Percentiles rank a stretch among this genome's conserved stretches.
These are phyloP conservation scores for Akanthomyces lecanii DNA, from an alignment of 2,329 filamentous ascomycete genomes.

Conservation along the genomic window DNA sequence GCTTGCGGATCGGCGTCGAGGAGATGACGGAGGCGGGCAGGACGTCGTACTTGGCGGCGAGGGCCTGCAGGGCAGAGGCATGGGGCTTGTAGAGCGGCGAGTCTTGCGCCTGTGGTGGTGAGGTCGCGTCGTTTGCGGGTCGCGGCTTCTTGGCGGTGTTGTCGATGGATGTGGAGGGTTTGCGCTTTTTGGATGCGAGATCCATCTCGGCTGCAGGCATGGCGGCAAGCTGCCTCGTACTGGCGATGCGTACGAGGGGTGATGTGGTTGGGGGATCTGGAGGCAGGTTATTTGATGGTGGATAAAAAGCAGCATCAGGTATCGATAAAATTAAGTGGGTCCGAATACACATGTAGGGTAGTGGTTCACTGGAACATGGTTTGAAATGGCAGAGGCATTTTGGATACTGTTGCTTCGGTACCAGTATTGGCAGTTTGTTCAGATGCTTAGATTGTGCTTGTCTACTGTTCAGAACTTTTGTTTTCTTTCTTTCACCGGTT, in stretches of 20 bases:
- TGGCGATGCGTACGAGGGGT: background rate
- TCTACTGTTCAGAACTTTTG: too few species aligned
- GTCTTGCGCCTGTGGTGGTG: background rate
- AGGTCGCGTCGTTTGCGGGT: background rate
- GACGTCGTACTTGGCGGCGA: slow-evolving; percentile 46
- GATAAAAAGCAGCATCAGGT: background rate
- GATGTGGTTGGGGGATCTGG: background rate
- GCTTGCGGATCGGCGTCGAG: slow-evolving; percentile 56
- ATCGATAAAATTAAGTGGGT: background rate
- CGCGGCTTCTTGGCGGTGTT: background rate
- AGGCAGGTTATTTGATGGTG: background rate
- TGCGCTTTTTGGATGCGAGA: background rate
- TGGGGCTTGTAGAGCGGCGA: slow-evolving; percentile 15
- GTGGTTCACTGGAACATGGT: background rate
- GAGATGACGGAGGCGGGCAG: slow-evolving; percentile 53
- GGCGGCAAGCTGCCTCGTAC: background rate
- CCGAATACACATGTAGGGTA: background rate
- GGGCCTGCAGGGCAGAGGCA: slow-evolving; percentile 30
- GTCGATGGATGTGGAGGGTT: background rate
- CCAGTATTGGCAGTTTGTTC: too few species aligned
- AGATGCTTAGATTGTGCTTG: too few species aligned
- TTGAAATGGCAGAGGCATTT: too few species aligned
- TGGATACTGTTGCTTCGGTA: too few species aligned
- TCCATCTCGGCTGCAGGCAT: background rate
- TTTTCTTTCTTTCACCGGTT: too few species aligned